Percentiles rank a stretch among this genome's conserved stretches.
Evolutionary conservation across 2,329 filamentous ascomycete species (phyloP).

Genomic region (Ceratocystis papillata): DNA sequence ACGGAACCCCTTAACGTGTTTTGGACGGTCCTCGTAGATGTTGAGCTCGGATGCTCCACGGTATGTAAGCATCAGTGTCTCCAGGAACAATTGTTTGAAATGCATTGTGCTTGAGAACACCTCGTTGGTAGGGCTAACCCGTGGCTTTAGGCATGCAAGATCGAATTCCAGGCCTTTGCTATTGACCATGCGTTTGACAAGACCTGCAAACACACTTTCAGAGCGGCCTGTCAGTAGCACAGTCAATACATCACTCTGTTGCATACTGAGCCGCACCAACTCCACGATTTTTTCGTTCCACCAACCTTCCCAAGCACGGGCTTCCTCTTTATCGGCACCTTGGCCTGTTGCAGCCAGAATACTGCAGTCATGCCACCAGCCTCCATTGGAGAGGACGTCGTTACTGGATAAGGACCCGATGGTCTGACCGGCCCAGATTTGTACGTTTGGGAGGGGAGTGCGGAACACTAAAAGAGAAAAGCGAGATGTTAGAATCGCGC

Average conservation of each 20-base stretch:
- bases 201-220: slow-evolving; percentile 62
- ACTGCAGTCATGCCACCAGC: slow-evolving; percentile 92
- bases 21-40: slow-evolving; percentile 56
- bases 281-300: slow-evolving; percentile 90
- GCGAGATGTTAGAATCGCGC: slow-evolving; percentile 18
- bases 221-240: slow-evolving; percentile 80
- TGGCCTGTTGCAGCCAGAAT: slow-evolving; percentile 80
- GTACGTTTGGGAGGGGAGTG: slow-evolving; percentile 78
- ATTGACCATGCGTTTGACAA: slow-evolving; percentile 69
- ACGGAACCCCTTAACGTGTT: slow-evolving; percentile 68
- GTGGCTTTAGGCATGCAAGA: slow-evolving; percentile 77
- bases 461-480: slow-evolving; percentile 57
- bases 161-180: slow-evolving; percentile 78
- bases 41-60: slow-evolving; percentile 69
- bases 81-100: slow-evolving; percentile 83
- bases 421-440: slow-evolving; percentile 71
- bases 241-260: slow-evolving; percentile 73
- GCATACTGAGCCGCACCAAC: slow-evolving; percentile 67
- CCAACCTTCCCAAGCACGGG: slow-evolving; percentile 77
- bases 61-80: slow-evolving; percentile 77
- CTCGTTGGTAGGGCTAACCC: slow-evolving; percentile 67
- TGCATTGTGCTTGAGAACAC: slow-evolving; percentile 72
- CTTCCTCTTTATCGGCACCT: slow-evolving; percentile 71
- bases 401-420: slow-evolving; percentile 66
- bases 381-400: slow-evolving; percentile 68